phyloP scores from a whole-genome alignment of 306 rosid genomes.

The Hylodesmum podocarpum region DNA sequence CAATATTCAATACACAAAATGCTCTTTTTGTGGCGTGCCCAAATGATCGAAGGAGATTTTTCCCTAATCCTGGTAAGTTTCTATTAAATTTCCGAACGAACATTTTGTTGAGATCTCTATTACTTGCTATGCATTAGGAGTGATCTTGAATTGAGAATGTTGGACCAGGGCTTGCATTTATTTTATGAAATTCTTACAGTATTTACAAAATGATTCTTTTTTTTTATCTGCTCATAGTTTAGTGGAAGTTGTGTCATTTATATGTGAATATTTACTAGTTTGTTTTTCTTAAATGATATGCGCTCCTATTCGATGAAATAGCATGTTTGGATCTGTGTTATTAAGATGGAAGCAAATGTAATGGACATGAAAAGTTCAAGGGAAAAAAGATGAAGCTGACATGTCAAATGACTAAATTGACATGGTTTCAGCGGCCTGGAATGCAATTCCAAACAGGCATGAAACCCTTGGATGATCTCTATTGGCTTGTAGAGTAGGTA shows the following conservation, averaged over 20 bases:
- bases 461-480: constrained; percentile 24
- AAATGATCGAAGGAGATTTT: constrained; percentile 72
- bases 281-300: not conserved
- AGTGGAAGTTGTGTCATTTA: not conserved
- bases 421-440: too few species aligned
- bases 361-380: too few species aligned
- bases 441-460: too few species aligned
- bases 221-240: not conserved
- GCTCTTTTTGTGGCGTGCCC: constrained; percentile 92
- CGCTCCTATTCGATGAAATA: constrained; percentile 15
- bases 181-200: not conserved
- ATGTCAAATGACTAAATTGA: too few species aligned
- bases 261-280: not conserved
- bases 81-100: not conserved
- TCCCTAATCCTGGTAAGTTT: constrained; percentile 84
- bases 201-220: not conserved
- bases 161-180: constrained; percentile 1
- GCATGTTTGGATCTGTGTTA: too few species aligned
- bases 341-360: too few species aligned
- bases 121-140: not conserved
- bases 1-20: constrained; percentile 73
- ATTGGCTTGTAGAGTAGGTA: constrained; percentile 13
- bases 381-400: too few species aligned
- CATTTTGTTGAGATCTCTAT: not conserved
- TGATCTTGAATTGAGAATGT: constrained; percentile 10